These are phyloP conservation scores for Malus hybrid DNA, from an alignment of 331 rosid genomes.

Conservation along the genomic window DNA sequence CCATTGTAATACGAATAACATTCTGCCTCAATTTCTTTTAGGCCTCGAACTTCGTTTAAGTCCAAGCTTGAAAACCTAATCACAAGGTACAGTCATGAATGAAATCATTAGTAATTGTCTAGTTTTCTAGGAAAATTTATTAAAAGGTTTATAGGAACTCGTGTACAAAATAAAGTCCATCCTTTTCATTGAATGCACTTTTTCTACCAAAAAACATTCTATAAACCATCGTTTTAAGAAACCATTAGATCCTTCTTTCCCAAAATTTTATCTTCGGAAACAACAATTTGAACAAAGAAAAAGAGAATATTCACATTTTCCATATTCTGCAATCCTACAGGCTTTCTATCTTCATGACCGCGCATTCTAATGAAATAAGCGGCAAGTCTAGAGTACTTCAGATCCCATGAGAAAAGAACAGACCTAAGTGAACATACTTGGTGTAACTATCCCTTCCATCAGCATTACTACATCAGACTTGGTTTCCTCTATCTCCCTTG, in stretches of 20 bases:
- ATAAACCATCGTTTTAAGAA: background rate
- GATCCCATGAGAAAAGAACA: background rate
- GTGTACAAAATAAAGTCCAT: background rate
- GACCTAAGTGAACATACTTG: background rate
- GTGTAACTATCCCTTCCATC: background rate
- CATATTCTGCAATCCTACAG: background rate
- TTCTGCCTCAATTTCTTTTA: conserved; percentile 49
- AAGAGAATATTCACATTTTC: background rate
- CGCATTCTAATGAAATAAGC: background rate
- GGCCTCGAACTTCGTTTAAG: conserved; percentile 63
- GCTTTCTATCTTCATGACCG: background rate
- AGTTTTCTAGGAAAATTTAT: background rate
- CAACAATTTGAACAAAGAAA: background rate
- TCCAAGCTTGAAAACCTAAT: conserved; percentile 57
- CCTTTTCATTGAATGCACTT: background rate
- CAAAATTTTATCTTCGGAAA: background rate
- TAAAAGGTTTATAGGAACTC: background rate
- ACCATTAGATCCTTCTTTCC: background rate
- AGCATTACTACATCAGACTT: background rate
- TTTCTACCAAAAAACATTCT: background rate
- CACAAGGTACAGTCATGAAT: conserved; percentile 17
- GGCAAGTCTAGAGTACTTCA: background rate
- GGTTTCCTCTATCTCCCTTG: background rate
- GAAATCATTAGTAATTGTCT: conserved; percentile 11
- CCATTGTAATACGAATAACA: conserved; percentile 76